Conservation (phyloP, 768 basidiomycete species). For the Symmetrospora coprosmae region DNA sequence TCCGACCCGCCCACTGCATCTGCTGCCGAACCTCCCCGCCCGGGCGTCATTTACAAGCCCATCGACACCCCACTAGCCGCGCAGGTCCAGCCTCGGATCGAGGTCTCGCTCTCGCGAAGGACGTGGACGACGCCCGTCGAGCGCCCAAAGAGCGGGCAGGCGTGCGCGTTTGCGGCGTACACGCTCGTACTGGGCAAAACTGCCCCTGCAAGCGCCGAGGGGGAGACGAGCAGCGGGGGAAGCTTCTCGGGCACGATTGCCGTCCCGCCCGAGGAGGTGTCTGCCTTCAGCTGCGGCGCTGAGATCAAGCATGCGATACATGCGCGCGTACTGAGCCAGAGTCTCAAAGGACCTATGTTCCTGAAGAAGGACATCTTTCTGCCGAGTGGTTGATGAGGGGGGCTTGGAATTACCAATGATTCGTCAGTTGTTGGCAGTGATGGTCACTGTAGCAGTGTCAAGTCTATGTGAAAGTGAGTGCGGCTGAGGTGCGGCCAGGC, state of each 20-base stretch:
- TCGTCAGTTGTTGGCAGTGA: too few relatives aligned
- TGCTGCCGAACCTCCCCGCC: slow-evolving; percentile 1
- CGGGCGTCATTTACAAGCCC: slow-evolving; percentile 6
- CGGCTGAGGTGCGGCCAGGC: too few relatives aligned
- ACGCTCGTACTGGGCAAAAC: not conserved
- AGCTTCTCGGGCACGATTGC: not conserved
- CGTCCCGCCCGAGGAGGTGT: slow-evolving; percentile 4
- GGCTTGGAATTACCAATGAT: too few relatives aligned
- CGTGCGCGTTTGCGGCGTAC: not conserved
- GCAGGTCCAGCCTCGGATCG: not conserved
- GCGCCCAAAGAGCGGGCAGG: not conserved
- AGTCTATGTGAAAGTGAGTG: too few relatives aligned
- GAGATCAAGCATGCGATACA: slow-evolving; percentile 10
- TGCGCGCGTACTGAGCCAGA: not conserved
- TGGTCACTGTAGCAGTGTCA: too few relatives aligned
- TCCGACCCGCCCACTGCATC: not conserved
- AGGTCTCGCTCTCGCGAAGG: not conserved
- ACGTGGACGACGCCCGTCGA: slow-evolving; percentile 3
- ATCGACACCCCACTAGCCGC: not conserved
- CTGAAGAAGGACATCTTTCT: too few relatives aligned
- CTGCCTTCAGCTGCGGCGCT: slow-evolving; percentile 5
- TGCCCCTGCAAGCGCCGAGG: not conserved
- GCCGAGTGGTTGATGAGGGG: too few relatives aligned
- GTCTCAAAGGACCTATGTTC: slow-evolving; percentile 2
- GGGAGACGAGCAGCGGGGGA: not conserved